These are phyloP conservation scores for Aphanocladium album DNA, from an alignment of 2,329 filamentous ascomycete genomes.

Conservation along the genomic window DNA sequence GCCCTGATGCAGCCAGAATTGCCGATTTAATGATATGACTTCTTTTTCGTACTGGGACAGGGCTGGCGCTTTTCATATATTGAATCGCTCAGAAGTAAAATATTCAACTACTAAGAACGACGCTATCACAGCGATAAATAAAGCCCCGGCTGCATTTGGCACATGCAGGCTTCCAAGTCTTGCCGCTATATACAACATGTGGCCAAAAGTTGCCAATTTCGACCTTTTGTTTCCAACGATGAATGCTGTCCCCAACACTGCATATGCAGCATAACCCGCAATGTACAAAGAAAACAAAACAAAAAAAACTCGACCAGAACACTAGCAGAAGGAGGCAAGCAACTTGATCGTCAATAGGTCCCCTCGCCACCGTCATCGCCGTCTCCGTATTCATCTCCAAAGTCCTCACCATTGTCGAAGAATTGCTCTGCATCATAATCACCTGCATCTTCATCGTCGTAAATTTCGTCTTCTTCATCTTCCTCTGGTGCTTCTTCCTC, in stretches of 20 bases:
- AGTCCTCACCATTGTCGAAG: constrained; percentile 54
- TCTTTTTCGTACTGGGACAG: neutral
- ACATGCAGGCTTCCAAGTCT: neutral
- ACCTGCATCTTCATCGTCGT: constrained; percentile 55
- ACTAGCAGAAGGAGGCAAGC: too few relatives aligned
- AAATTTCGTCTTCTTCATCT: constrained; percentile 45
- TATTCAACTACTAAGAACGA: neutral
- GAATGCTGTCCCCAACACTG: neutral
- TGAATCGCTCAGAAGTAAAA: too few relatives aligned
- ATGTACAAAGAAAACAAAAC: neutral
- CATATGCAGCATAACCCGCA: neutral
- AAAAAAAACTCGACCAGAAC: neutral
- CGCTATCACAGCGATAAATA: neutral
- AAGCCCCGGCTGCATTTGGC: neutral
- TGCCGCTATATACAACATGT: constrained; percentile 6
- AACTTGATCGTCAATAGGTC: constrained; percentile 27
- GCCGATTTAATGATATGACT: too few relatives aligned
- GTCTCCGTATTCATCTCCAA: constrained; percentile 47
- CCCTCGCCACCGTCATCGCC: constrained; percentile 44
- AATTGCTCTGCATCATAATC: constrained; percentile 59
- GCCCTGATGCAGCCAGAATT: too few relatives aligned
- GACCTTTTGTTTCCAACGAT: neutral
- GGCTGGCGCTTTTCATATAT: neutral
- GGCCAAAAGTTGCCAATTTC: neutral
- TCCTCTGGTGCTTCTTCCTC: constrained; percentile 42